Percentiles rank a stretch among this genome's conserved stretches.
These are phyloP conservation scores for Verticillium zaregamsianum DNA, from an alignment of 2,329 filamentous ascomycete genomes.

Conservation along the genomic window DNA sequence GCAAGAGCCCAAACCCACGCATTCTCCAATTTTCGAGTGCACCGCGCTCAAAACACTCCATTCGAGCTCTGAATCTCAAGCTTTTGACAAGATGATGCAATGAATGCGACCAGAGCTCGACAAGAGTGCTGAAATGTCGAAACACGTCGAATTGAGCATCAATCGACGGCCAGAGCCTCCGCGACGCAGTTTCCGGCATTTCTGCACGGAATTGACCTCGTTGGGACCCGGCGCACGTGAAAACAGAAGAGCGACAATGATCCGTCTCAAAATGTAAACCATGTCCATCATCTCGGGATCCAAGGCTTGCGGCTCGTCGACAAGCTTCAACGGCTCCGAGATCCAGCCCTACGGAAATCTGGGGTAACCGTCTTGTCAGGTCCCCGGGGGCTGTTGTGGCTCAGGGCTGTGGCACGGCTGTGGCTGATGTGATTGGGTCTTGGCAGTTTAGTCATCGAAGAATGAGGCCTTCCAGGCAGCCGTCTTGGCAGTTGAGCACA, in stretches of 20 bases:
- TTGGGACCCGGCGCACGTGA: not conserved
- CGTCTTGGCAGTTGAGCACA: not conserved
- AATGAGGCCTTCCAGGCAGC: not conserved
- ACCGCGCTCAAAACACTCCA: conserved; percentile 1
- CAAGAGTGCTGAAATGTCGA: not conserved
- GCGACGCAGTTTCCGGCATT: not conserved
- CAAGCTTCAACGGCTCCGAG: conserved; percentile 9
- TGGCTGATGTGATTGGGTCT: conserved; percentile 7
- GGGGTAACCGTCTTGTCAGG: conserved; percentile 8
- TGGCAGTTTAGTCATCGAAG: not conserved
- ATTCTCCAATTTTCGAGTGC: conserved; percentile 4
- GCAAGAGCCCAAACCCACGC: not conserved
- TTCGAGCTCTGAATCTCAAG: not conserved
- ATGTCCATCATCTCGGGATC: not conserved
- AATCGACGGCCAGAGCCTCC: not conserved
- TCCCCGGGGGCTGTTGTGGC: not conserved
- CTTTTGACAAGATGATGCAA: not conserved
- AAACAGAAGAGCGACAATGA: not conserved
- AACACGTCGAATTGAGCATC: not conserved
- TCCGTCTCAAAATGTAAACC: not conserved
- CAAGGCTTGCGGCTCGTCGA: conserved; percentile 3
- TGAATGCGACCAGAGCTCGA: not conserved
- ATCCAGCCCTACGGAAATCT: conserved; percentile 14
- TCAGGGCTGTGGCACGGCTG: not conserved
- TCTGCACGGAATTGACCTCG: not conserved